Evolutionary conservation across 805 yeast genomes (phyloP), one percentile per base, ranked within the genome.

Genomic region (Ogataea saltuana): DNA sequence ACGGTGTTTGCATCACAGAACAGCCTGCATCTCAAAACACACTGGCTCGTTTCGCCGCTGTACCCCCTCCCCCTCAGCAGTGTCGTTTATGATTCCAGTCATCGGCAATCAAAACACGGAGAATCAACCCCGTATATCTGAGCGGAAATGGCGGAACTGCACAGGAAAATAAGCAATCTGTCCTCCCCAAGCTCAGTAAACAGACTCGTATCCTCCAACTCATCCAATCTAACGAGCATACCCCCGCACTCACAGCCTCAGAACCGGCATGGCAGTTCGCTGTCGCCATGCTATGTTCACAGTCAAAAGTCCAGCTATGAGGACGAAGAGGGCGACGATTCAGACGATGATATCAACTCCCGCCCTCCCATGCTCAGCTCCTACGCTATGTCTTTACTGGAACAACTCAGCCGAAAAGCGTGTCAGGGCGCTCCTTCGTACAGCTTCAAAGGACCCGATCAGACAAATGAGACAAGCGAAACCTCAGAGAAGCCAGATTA

Each of bases 291-390:
- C 21, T 32, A 36, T 12, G 11, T 36, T 4, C 42, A 47, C n/a
- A 27, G 33, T 6, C 44, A 31, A 27, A 23, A 23, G 18, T 21
- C 16, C 33, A n/a, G 25, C 18, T 20, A 39, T n/a, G 49, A 44
- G 17, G 45, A 46, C 13, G 45, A 34, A 16, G 60, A 54, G 37
- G 58, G 44, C 4, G 53, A 49, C 27, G 59, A 58, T 33, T 46
- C 55, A 1, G 60, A 54, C 18, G 78, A 73, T 33, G 79, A 72
- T 41, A 60, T 66, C 39, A 70, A 75, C 16, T 67, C 69, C 34
- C 64, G 73, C 19, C 80, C 80, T 0, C 83, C 83, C 2, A 73
- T 74, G 21, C 64, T 77, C 49, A 76, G 81, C 48, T 70, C 80
- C 1, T 76, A 75, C 53, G 72, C 79, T 32, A 68, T 75, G 51